Conservation (phyloP, 768 basidiomycete genomes). For the Termitomyces sp. region DNA sequence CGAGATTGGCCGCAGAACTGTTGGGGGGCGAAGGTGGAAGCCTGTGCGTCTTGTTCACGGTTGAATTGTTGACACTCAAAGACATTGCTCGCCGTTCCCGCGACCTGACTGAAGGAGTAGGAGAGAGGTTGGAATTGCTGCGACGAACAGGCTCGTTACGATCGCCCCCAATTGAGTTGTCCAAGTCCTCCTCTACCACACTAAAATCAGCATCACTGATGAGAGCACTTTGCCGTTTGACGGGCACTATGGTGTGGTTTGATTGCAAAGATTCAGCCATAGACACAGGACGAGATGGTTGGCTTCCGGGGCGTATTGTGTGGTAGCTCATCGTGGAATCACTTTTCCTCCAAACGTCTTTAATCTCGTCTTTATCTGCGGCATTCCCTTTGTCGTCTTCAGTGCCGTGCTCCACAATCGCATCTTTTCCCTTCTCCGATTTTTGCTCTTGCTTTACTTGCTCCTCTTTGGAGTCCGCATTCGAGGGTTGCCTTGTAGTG, state of each 20-base stretch:
- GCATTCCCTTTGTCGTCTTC: conserved; percentile 3
- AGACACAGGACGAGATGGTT: conserved; percentile 69
- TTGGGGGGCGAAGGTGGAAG: conserved; percentile 23
- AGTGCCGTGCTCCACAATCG: not conserved
- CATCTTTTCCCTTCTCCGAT: conserved; percentile 3
- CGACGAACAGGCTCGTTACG: not conserved
- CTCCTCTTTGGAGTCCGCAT: conserved; percentile 1
- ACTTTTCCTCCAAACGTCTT: conserved; percentile 78
- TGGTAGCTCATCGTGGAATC: conserved; percentile 79
- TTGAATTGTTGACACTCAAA: conserved; percentile 42
- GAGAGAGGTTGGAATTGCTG: conserved; percentile 26
- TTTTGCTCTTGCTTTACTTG: conserved; percentile 15
- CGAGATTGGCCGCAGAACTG: conserved; percentile 27
- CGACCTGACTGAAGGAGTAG: conserved; percentile 41
- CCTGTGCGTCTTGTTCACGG: conserved; percentile 18
- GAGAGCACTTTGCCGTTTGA: conserved; percentile 65
- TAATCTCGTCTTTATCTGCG: conserved; percentile 38
- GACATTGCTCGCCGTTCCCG: conserved; percentile 66
- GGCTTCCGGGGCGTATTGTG: conserved; percentile 59
- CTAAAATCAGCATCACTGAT: conserved; percentile 65
- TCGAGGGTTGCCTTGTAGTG: not conserved
- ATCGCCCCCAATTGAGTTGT: conserved; percentile 4
- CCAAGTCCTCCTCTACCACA: conserved; percentile 52
- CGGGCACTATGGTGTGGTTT: conserved; percentile 65
- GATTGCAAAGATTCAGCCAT: conserved; percentile 77